A percentile compares a stretch with the other conserved stretches of the same genome.
These are phyloP conservation scores for Globisporangium splendens DNA, from an alignment of 352 stramenopile species.

Conservation along the genomic window DNA sequence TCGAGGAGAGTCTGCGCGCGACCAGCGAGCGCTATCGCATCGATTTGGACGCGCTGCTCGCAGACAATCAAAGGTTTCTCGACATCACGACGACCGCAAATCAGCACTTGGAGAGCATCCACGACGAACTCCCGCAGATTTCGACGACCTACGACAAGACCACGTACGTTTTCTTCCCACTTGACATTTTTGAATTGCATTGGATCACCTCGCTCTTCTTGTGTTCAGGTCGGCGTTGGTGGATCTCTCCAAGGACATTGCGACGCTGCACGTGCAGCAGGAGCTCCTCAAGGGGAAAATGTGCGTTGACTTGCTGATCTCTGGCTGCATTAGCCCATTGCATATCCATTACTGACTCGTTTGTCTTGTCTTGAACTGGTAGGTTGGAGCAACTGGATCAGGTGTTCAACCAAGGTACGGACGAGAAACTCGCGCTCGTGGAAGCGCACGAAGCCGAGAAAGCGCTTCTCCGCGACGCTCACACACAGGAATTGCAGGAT, in stretches of 20 bases:
- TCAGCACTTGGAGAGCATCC: constrained; percentile 50
- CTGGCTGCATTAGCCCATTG: no score
- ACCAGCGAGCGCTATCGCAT: constrained; percentile 46
- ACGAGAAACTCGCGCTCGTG: constrained; percentile 41
- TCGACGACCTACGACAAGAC: constrained; percentile 30
- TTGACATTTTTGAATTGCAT: background rate
- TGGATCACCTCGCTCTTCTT: background rate
- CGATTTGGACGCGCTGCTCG: constrained; percentile 38
- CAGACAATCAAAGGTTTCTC: constrained; percentile 55
- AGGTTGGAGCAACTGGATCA: constrained; percentile 24
- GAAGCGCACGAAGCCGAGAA: constrained; percentile 34
- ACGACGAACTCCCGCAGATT: constrained; percentile 43
- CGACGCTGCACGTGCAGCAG: constrained; percentile 39
- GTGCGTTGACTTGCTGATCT: constrained; percentile 12
- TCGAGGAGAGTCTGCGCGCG: constrained; percentile 40
- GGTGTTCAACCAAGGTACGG: constrained; percentile 33
- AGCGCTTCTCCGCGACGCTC: constrained; percentile 19
- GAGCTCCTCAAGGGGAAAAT: constrained; percentile 32
- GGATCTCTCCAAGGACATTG: constrained; percentile 42
- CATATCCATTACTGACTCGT: background rate
- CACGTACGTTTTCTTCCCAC: constrained; percentile 17
- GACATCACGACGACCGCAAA: constrained; percentile 48
- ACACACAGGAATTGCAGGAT: constrained; percentile 21
- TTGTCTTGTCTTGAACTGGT: background rate
- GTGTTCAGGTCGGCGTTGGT: constrained; percentile 24